Evolutionary conservation across 495 filamentous ascomycete genomes (phyloP).

Genomic region (Trichoderma parareesei): DNA sequence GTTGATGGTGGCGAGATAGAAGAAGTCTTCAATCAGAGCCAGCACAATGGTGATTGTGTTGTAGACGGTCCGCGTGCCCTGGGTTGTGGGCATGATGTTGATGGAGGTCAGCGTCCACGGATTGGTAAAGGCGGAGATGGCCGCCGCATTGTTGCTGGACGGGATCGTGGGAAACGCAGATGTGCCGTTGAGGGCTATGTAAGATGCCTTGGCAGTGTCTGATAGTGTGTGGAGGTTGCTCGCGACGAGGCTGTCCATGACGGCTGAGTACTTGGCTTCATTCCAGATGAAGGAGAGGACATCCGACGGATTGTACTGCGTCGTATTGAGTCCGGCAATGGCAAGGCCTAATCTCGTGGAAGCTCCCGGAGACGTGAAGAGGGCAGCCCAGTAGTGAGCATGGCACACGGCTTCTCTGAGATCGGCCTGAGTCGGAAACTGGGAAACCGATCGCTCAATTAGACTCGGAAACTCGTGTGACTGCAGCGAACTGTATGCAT

Average conservation of each 20-base stretch:
- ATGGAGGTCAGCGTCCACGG: constrained; percentile 33
- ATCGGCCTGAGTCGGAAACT: constrained; percentile 21
- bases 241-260: constrained; percentile 30
- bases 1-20: constrained; percentile 39
- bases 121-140: constrained; percentile 30
- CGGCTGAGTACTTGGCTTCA: constrained; percentile 39
- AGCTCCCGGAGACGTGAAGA: constrained; percentile 33
- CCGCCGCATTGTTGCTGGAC: constrained; percentile 15
- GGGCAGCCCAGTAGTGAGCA: constrained; percentile 38
- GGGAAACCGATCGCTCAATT: constrained; percentile 21
- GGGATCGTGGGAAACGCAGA: constrained; percentile 20
- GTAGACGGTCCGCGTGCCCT: constrained; percentile 43
- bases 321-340: constrained; percentile 23
- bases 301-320: constrained; percentile 32
- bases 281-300: constrained; percentile 43
- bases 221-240: constrained; percentile 25
- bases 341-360: constrained; percentile 30
- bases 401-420: constrained; percentile 33
- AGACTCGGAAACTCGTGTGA: constrained; percentile 33
- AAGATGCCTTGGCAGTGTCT: constrained; percentile 28
- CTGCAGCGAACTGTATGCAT: constrained; percentile 33
- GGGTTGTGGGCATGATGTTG: constrained; percentile 39
- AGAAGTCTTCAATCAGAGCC: constrained; percentile 46
- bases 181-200: constrained; percentile 26
- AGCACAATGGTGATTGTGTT: constrained; percentile 44